phyloP scores from a whole-genome alignment of 495 filamentous ascomycete species.

The Penicillium arizonense region DNA sequence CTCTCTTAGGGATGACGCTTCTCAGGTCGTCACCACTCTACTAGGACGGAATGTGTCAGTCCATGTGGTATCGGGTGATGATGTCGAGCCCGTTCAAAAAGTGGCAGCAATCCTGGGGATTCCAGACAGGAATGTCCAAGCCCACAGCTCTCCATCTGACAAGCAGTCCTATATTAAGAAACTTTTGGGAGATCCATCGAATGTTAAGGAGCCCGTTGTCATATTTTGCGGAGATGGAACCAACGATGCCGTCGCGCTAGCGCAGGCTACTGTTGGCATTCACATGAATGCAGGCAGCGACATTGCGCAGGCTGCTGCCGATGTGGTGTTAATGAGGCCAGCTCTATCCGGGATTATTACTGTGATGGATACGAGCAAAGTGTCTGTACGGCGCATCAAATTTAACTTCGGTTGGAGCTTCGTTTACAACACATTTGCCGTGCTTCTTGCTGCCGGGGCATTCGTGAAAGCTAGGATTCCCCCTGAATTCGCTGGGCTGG shows the following conservation, averaged over 20 bases:
- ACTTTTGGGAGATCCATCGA: conserved; percentile 18
- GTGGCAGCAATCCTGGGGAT: conserved; percentile 57
- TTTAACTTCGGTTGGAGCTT: conserved; percentile 76
- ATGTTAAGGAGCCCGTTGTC: conserved; percentile 36
- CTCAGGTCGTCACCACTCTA: conserved; percentile 46
- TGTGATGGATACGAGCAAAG: conserved; percentile 57
- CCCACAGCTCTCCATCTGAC: conserved; percentile 56
- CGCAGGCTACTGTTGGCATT: conserved; percentile 70
- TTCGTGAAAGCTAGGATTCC: conserved; percentile 65
- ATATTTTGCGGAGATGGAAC: conserved; percentile 79
- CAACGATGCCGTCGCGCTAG: conserved; percentile 75
- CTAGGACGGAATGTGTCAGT: conserved; percentile 54
- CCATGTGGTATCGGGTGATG: conserved; percentile 70
- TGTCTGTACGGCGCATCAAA: conserved; percentile 53
- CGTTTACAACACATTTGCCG: conserved; percentile 71
- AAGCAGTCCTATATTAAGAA: conserved; percentile 61
- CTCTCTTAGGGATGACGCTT: conserved; percentile 56
- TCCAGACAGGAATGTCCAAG: conserved; percentile 39
- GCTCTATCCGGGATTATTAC: conserved; percentile 55
- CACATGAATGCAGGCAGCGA: conserved; percentile 64
- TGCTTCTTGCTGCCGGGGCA: conserved; percentile 68
- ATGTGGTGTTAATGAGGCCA: conserved; percentile 65
- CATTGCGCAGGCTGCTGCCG: conserved; percentile 64
- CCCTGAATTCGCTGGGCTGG: conserved; percentile 71
- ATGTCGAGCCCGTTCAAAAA: conserved; percentile 54